Conservation (phyloP, 495 filamentous ascomycete genomes). For the Neurospora sp. region DNA sequence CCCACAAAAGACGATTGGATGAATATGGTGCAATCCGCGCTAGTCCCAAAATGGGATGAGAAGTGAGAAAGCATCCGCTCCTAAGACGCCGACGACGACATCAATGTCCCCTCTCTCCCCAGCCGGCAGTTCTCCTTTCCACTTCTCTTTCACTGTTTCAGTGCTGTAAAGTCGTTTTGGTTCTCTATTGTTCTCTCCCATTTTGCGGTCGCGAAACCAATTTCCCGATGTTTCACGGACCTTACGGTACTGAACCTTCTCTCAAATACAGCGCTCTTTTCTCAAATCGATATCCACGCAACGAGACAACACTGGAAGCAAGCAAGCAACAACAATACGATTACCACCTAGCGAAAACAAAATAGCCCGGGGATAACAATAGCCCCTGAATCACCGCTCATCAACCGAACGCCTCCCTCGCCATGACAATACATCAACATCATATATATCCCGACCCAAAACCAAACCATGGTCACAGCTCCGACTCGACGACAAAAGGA, state of each 20-base stretch:
- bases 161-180: not conserved
- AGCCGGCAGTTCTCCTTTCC: not conserved
- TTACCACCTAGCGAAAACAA: not conserved
- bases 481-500: not conserved
- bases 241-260: not conserved
- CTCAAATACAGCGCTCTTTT: slow-evolving; percentile 1
- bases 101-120: slow-evolving; percentile 1
- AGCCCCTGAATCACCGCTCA: not conserved
- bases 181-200: not conserved
- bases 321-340: not conserved
- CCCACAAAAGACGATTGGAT: slow-evolving; percentile 7
- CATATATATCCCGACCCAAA: not conserved
- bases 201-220: not conserved
- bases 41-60: slow-evolving; percentile 17
- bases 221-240: not conserved
- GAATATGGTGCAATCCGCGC: slow-evolving; percentile 26
- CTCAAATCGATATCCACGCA: not conserved
- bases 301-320: not conserved
- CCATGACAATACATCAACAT: not conserved
- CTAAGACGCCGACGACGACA: slow-evolving; percentile 19
- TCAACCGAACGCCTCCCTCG: not conserved
- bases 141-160: not conserved
- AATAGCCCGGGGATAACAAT: not conserved
- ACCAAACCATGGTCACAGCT: not conserved
- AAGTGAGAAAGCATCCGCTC: slow-evolving; percentile 6